phyloP scores from a whole-genome alignment of 495 filamentous ascomycete genomes.

The Penicillium lividum region DNA sequence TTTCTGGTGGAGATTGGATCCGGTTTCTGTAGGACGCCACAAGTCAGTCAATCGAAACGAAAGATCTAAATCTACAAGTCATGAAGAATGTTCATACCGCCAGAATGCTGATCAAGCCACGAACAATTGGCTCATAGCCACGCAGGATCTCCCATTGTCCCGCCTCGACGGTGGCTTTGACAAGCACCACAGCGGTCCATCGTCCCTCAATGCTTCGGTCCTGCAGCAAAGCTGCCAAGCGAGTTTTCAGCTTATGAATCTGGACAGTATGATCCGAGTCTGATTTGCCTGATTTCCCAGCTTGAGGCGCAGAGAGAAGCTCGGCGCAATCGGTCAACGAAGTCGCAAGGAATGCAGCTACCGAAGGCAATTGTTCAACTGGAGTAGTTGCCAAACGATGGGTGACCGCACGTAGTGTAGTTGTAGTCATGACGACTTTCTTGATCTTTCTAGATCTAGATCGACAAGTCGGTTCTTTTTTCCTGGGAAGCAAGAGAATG shows the following conservation, averaged over 20 bases:
- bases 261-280: conserved; percentile 61
- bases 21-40: conserved; percentile 54
- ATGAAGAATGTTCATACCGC: conserved; percentile 49
- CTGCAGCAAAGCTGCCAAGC: conserved; percentile 71
- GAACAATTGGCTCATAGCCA: conserved; percentile 68
- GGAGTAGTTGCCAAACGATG: conserved; percentile 66
- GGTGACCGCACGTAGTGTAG: conserved; percentile 61
- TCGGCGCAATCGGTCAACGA: conserved; percentile 62
- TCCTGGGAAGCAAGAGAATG: conserved; percentile 7
- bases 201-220: conserved; percentile 70
- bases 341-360: conserved; percentile 60
- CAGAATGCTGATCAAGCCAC: conserved; percentile 67
- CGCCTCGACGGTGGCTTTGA: conserved; percentile 78
- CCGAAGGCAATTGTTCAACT: conserved; percentile 60
- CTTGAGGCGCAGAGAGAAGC: conserved; percentile 52
- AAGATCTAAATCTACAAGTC: not conserved
- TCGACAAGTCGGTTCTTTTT: not conserved
- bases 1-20: conserved; percentile 72
- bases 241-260: conserved; percentile 76
- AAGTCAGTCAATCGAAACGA: conserved; percentile 2
- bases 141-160: conserved; percentile 79
- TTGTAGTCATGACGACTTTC: conserved; percentile 21
- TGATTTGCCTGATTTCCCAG: conserved; percentile 51
- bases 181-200: conserved; percentile 72
- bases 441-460: not conserved